These are phyloP conservation scores for Bacidia gigantensis DNA, from an alignment of 495 filamentous ascomycete species.

Conservation along the genomic window DNA sequence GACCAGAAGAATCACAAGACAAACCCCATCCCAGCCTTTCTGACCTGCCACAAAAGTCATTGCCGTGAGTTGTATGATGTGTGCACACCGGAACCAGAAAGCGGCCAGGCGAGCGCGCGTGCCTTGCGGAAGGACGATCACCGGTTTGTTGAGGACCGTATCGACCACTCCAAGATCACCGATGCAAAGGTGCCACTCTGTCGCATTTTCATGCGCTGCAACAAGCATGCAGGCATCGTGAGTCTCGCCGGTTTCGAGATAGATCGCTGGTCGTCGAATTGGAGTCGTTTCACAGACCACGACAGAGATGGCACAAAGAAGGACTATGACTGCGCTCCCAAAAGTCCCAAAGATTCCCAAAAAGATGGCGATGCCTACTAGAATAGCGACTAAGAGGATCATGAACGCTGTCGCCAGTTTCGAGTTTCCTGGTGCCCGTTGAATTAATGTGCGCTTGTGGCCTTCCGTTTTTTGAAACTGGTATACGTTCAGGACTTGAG, in stretches of 20 bases:
- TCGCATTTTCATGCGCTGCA: conserved; percentile 9
- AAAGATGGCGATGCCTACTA: too few species aligned
- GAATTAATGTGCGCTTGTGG: too few species aligned
- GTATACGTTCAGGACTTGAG: too few species aligned
- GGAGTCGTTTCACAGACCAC: not conserved
- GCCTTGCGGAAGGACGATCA: conserved; percentile 6
- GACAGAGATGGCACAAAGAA: conserved; percentile 5
- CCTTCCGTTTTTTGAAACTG: too few species aligned
- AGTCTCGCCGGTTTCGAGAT: conserved; percentile 11
- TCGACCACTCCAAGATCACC: conserved; percentile 17
- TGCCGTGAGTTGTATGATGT: conserved; percentile 10
- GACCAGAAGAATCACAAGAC: conserved; percentile 10
- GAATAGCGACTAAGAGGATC: too few species aligned
- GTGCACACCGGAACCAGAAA: conserved; percentile 7
- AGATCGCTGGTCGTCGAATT: conserved; percentile 1
- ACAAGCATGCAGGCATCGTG: conserved; percentile 16
- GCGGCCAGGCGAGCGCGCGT: not conserved
- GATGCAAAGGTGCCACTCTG: conserved; percentile 14
- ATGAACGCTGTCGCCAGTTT: too few species aligned
- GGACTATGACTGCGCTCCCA: conserved; percentile 10
- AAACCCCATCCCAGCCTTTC: conserved; percentile 15
- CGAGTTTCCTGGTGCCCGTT: too few species aligned
- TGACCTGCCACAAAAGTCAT: conserved; percentile 19
- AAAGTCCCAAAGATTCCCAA: too few species aligned
- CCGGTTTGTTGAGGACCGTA: conserved; percentile 15